Evolutionary conservation across 371 early-diverging fungal species (phyloP).

Genomic region (Rhizopus sp.): DNA sequence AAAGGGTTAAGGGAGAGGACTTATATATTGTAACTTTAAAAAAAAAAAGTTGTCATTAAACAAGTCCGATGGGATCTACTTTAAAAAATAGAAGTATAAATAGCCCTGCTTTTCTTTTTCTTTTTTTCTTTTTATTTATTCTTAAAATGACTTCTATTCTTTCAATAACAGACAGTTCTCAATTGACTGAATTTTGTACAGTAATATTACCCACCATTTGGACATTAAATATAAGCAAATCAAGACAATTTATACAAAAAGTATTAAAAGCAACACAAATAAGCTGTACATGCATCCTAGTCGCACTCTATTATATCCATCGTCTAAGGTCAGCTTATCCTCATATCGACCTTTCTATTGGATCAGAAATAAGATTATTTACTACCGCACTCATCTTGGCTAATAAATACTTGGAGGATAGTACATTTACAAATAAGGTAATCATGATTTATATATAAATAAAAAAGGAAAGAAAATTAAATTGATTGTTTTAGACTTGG

Average conservation of each 20-base stretch:
- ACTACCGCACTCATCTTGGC: slow-evolving; percentile 67
- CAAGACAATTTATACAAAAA: slow-evolving; percentile 48
- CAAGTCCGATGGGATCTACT: neutral
- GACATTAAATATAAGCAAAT: slow-evolving; percentile 32
- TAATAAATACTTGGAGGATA: slow-evolving; percentile 71
- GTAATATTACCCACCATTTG: slow-evolving; percentile 49
- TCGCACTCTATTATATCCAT: slow-evolving; percentile 47
- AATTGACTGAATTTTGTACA: slow-evolving; percentile 52
- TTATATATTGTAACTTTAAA: neutral
- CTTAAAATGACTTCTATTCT: slow-evolving; percentile 17
- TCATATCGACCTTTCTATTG: slow-evolving; percentile 41
- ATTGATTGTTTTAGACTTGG: slow-evolving; percentile 56
- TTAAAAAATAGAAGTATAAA: slow-evolving; percentile 1
- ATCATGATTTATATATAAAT: neutral
- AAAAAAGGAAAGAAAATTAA: neutral
- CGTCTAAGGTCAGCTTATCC: slow-evolving; percentile 43
- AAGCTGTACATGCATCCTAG: slow-evolving; percentile 40
- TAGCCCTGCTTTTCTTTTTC: slow-evolving; percentile 1
- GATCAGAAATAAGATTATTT: slow-evolving; percentile 67
- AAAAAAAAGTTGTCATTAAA: neutral
- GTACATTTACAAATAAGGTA: slow-evolving; percentile 69
- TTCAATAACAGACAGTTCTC: slow-evolving; percentile 26
- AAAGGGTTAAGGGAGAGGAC: slow-evolving; percentile 8
- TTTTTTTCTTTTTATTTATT: slow-evolving; percentile 9
- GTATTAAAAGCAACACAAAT: slow-evolving; percentile 56